A percentile compares a stretch with the other conserved stretches of the same genome.
Evolutionary conservation across 2,329 filamentous ascomycete genomes (phyloP).

Genomic region (Pseudocercospora ulei): DNA sequence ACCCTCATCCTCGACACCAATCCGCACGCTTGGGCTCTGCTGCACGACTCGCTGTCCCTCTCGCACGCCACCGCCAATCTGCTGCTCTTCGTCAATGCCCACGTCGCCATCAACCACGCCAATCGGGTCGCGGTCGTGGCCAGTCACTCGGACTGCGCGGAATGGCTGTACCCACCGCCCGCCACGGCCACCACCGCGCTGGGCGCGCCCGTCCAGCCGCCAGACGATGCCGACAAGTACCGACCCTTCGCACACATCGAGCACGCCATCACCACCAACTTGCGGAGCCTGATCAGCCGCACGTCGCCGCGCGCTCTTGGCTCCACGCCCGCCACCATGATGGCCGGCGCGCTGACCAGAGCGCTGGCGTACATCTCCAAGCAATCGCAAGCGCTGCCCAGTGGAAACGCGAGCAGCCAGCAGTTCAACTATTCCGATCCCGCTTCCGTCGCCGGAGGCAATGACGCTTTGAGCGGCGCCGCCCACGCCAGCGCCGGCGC

Average conservation of each 20-base stretch:
- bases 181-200: slow-evolving; percentile 11
- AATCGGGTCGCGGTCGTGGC: slow-evolving; percentile 90
- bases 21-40: slow-evolving; percentile 79
- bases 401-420: slow-evolving; percentile 42
- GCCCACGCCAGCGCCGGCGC: slow-evolving; percentile 31
- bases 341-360: slow-evolving; percentile 82
- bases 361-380: slow-evolving; percentile 88
- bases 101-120: slow-evolving; percentile 83
- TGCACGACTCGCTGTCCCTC: slow-evolving; percentile 64
- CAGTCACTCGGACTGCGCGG: slow-evolving; percentile 73
- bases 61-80: slow-evolving; percentile 78
- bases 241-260: slow-evolving; percentile 84
- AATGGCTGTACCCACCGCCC: slow-evolving; percentile 74
- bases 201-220: slow-evolving; percentile 27
- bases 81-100: slow-evolving; percentile 92
- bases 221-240: slow-evolving; percentile 70
- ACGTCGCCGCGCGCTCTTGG: slow-evolving; percentile 58
- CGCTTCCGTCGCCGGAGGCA: slow-evolving; percentile 41
- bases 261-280: slow-evolving; percentile 62
- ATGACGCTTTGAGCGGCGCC: slow-evolving; percentile 40
- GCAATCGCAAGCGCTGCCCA: slow-evolving; percentile 44
- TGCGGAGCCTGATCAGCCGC: slow-evolving; percentile 60
- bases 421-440: slow-evolving; percentile 52
- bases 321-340: slow-evolving; percentile 66
- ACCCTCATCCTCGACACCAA: slow-evolving; percentile 93